Percentiles rank a stretch among this genome's conserved stretches.
phyloP scores from a whole-genome alignment of 2,329 filamentous ascomycete genomes.

The Zymoseptoria ardabiliae region DNA sequence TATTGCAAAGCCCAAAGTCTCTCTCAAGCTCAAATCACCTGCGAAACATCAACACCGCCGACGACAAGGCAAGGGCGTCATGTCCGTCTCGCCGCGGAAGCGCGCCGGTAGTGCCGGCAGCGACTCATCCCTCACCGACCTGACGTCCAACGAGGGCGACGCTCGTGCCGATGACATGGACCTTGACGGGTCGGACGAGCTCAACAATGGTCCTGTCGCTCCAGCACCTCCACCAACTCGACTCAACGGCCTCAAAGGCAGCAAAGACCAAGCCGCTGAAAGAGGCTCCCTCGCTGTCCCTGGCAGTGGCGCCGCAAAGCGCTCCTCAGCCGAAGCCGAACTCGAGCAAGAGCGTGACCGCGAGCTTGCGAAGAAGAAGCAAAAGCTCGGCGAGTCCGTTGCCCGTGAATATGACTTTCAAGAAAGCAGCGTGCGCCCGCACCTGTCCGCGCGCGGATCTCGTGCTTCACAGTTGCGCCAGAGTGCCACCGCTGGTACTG shows the following conservation, averaged over 20 bases:
- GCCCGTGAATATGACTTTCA: slow-evolving; percentile 23
- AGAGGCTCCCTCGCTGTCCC: slow-evolving; percentile 23
- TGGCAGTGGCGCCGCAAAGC: slow-evolving; percentile 17
- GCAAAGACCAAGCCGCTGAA: slow-evolving; percentile 25
- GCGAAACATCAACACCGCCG: slow-evolving; percentile 12
- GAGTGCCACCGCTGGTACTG: slow-evolving; percentile 17
- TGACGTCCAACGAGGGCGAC: slow-evolving; percentile 27
- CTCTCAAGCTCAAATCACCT: slow-evolving; percentile 26
- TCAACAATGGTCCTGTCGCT: slow-evolving; percentile 4
- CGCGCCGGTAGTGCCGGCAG: slow-evolving; percentile 19
- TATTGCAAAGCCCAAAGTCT: slow-evolving; percentile 22
- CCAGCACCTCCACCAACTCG: slow-evolving; percentile 5
- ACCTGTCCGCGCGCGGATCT: slow-evolving; percentile 9
- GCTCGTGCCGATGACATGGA: slow-evolving; percentile 15
- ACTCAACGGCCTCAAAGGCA: slow-evolving; percentile 15
- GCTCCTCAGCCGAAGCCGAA: slow-evolving; percentile 31
- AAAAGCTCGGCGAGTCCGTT: slow-evolving; percentile 25
- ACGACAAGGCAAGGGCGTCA: slow-evolving; percentile 14
- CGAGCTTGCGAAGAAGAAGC: slow-evolving; percentile 27
- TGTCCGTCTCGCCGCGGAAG: slow-evolving; percentile 23
- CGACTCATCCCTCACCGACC: slow-evolving; percentile 30
- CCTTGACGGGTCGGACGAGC: slow-evolving; percentile 13
- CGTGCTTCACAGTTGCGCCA: slow-evolving; percentile 14
- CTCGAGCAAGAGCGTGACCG: slow-evolving; percentile 24
- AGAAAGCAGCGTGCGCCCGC: slow-evolving; percentile 28